Evolutionary conservation across 116 monocot genomes (phyloP).

Genomic region (Papilionanthe hybrid): DNA sequence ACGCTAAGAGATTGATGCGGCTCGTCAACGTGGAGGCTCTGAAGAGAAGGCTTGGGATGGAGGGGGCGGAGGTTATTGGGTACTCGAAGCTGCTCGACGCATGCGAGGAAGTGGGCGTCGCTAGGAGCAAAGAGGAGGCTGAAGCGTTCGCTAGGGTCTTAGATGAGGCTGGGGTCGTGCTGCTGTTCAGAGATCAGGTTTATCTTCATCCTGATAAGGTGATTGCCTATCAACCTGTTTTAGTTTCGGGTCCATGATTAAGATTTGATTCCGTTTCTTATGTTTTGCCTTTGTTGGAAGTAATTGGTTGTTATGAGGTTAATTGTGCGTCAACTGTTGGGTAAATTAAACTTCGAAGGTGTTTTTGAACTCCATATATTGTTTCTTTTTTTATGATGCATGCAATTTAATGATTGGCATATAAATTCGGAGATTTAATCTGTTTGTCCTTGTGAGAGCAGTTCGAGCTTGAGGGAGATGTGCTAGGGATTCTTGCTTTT

Average conservation of each 20-base stretch:
- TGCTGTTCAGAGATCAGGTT: constrained; percentile 82
- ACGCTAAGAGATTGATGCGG: constrained; percentile 78
- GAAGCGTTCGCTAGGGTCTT: constrained; percentile 54
- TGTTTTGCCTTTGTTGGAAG: not conserved
- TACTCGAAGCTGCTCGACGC: constrained; percentile 64
- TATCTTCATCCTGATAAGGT: constrained; percentile 94
- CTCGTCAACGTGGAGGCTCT: constrained; percentile 81
- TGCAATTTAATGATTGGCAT: too few relatives aligned
- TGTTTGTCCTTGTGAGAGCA: not conserved
- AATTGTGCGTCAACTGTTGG: too few relatives aligned
- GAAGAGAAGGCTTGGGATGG: constrained; percentile 64
- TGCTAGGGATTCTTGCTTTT: too few relatives aligned
- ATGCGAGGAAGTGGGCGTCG: constrained; percentile 62
- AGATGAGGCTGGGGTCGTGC: constrained; percentile 84
- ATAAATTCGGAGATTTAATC: not conserved
- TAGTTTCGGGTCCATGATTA: too few relatives aligned
- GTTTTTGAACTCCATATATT: not conserved
- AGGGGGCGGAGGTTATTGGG: constrained; percentile 62
- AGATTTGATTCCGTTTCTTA: not conserved
- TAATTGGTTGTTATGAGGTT: not conserved
- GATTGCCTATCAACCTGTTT: not conserved
- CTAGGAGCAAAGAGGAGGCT: constrained; percentile 64
- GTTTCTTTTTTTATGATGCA: not conserved
- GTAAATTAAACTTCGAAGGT: not conserved
- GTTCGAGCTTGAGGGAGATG: not conserved